Evolutionary conservation across 768 basidiomycete species (phyloP), one percentile per base, ranked within the genome.

Genomic region (Wakefieldia striispora): DNA sequence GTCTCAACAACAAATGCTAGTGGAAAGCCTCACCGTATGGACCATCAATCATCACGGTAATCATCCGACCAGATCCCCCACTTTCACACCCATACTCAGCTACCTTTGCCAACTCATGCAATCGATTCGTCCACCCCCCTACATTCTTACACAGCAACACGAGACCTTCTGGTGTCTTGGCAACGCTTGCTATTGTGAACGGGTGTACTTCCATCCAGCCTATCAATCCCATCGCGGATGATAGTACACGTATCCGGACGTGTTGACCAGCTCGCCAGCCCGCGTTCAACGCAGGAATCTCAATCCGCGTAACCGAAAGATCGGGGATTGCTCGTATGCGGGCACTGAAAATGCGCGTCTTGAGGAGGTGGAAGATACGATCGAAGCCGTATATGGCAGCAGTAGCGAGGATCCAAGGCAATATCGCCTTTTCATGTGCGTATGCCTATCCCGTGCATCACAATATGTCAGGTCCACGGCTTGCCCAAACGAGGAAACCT

Each of bases 201-300:
- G 80, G 80, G 51, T 83, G 82, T 3, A 57, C 59, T 54, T 80
- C 76, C 20, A 69, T 58, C 69, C 74, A 72, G 16, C 68, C 70
- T 11, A 64, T 48, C 61, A 64, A 59, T 3, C 75, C 70, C 68
- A 71, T 70, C 19, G 64, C 70, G n/a, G 71, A 57, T 10, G 66
- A 64, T 2, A 79, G 65, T 0, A 78, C 67, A 37, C 78, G 68
- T 24, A 84, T 51, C 40, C 82, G 75, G 38, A 84, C 78, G 57
- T 84, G 81, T 56, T 84, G 82, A 3, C 83, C 81, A 0, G 79
- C 71, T 24, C 80, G 69, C 82, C 82, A 84, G 17, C 82, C 82
- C 0, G 70, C 66, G 41, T 70, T 73, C 38, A 82, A 38, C 5
- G 60, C 46, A 1, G 75, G 75, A 8, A 81, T 61, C 33, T 77